These are phyloP conservation scores for Suhomyces bolitotheri DNA, from an alignment of 1,139 yeast genomes.

Conservation along the genomic window DNA sequence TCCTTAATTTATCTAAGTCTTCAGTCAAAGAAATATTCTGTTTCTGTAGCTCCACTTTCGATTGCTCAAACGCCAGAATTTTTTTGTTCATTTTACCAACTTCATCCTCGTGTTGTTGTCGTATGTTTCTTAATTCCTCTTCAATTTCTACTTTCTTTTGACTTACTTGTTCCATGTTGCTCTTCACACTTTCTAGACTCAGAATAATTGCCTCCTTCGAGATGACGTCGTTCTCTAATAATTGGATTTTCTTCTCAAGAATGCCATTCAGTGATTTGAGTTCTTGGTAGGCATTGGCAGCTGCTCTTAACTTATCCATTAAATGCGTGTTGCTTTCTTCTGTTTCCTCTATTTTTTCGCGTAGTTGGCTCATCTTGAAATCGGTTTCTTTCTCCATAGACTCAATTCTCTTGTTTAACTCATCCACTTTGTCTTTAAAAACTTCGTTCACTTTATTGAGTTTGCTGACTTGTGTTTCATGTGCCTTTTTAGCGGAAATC, in stretches of 20 bases:
- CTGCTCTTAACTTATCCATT: constrained; percentile 48
- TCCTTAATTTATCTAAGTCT: constrained; percentile 14
- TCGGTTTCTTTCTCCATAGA: constrained; percentile 16
- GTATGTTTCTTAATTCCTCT: background rate
- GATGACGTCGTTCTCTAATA: constrained; percentile 9
- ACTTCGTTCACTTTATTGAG: constrained; percentile 25
- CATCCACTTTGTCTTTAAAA: constrained; percentile 26
- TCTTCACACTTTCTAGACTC: constrained; percentile 3
- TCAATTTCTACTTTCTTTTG: constrained; percentile 11
- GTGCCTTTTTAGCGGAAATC: constrained; percentile 17
- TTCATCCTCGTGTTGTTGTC: background rate
- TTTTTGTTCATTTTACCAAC: background rate
- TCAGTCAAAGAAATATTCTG: constrained; percentile 16
- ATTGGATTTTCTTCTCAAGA: constrained; percentile 12
- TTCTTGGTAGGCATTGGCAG: constrained; percentile 47
- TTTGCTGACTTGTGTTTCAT: constrained; percentile 26
- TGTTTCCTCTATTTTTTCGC: constrained; percentile 27
- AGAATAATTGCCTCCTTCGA: constrained; percentile 17
- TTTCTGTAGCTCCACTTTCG: constrained; percentile 2
- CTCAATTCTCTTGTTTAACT: constrained; percentile 20
- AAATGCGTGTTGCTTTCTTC: constrained; percentile 39
- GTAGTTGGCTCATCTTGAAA: constrained; percentile 21
- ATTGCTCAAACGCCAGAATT: constrained; percentile 5
- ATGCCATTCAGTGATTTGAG: constrained; percentile 29
- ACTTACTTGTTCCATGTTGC: constrained; percentile 11